Conservation (phyloP, 2,329 filamentous ascomycete genomes). For the Seiridium unicorne region DNA sequence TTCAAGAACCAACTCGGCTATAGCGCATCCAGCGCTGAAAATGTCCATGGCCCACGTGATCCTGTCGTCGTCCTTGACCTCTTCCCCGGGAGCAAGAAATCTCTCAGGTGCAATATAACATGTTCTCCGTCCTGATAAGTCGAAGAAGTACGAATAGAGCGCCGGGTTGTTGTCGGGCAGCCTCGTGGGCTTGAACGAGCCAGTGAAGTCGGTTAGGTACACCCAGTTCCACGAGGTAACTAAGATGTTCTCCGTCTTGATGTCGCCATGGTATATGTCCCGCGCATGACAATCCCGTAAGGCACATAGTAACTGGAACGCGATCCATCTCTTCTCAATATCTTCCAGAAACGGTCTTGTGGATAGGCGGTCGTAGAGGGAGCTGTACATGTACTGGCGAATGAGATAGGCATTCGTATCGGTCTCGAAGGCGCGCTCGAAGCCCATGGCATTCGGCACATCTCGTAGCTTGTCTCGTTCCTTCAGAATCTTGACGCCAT, state of each 20-base stretch:
- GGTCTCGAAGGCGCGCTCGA: constrained; percentile 89
- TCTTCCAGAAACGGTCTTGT: constrained; percentile 95
- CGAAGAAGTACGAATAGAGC: constrained; percentile 97
- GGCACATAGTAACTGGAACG: constrained; percentile 91
- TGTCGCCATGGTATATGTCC: constrained; percentile 93
- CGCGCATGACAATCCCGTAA: constrained; percentile 87
- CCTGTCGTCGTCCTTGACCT: constrained; percentile 58
- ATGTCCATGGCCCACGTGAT: constrained; percentile 96
- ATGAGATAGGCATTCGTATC: constrained; percentile 89
- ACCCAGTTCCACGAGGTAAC: constrained; percentile 99
- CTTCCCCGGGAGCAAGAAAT: constrained; percentile 72
- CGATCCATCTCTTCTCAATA: constrained; percentile 98
- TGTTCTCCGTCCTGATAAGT: constrained; percentile 84
- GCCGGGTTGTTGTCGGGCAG: constrained; percentile 95
- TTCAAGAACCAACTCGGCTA: constrained; percentile 94
- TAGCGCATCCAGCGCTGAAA: constrained; percentile 94
- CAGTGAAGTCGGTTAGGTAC: constrained; percentile 95
- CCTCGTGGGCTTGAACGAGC: constrained; percentile 90
- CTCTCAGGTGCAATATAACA: constrained; percentile 95
- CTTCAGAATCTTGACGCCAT: constrained; percentile 73
- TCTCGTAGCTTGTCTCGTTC: constrained; percentile 78
- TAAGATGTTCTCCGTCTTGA: constrained; percentile 95
- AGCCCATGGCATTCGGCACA: constrained; percentile 86
- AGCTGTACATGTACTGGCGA: constrained; percentile 93
- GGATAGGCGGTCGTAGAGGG: constrained; percentile 93